Percentiles rank a stretch among this genome's conserved stretches.
Conservation (phyloP, 2,329 filamentous ascomycete species). For the Colletotrichum sp. region DNA sequence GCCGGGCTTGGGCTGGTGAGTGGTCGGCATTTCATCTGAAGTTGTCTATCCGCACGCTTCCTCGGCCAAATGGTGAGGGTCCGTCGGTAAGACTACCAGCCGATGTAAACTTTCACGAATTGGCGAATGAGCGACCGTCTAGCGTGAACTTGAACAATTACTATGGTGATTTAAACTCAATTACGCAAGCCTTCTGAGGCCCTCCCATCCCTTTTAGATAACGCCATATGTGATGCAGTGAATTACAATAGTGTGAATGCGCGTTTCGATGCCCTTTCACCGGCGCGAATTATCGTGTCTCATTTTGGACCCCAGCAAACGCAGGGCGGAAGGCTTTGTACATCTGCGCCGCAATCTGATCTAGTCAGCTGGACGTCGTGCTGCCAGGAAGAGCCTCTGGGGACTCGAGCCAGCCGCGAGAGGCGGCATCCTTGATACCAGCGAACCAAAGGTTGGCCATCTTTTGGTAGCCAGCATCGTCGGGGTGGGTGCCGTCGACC, state of each 20-base stretch:
- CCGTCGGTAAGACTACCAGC: not conserved
- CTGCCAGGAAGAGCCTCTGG: conserved; percentile 19
- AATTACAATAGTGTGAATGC: not conserved
- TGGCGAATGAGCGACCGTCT: not conserved
- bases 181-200: not conserved
- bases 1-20: not conserved
- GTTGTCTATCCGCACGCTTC: not conserved
- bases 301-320: not conserved
- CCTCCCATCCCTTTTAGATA: not conserved
- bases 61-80: not conserved
- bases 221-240: not conserved
- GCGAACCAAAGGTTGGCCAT: conserved; percentile 44
- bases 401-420: conserved; percentile 26
- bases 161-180: not conserved
- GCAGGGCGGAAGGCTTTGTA: not conserved
- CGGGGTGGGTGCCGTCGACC: conserved; percentile 43
- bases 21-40: not conserved
- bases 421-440: conserved; percentile 30
- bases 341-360: not conserved
- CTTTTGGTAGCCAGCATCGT: conserved; percentile 42
- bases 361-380: not conserved
- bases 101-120: not conserved
- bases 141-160: not conserved
- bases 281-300: not conserved
- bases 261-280: not conserved